Base-by-base conservation (phyloP, 2,329 filamentous ascomycete species). In the Xylaria multiplex region DNA sequence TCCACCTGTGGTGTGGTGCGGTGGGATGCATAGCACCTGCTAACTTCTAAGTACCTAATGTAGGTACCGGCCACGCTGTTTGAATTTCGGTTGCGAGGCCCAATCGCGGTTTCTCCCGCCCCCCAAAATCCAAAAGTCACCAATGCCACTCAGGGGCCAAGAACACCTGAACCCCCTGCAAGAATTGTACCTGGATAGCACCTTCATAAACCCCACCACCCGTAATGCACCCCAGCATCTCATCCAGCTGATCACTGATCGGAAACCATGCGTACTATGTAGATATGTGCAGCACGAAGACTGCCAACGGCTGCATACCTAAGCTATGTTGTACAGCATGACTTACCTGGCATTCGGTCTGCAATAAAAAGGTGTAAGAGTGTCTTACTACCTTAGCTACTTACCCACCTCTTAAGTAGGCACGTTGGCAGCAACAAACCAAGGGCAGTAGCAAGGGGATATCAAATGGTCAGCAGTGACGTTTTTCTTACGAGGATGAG, bases 221-320 rank as follows among this genome's bases (percentile, higher is more conserved):
- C 22, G 19, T n/a, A n/a, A 65, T 61, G 62, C 60, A 62, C 62
- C 62, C 62, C 62, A 65, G 50, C 43, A 63, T 61, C 37, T 60
- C 62, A 52, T 49, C 42, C 32, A 63, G 53, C 56, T 64, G 56
- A 52, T 49, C 42, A 30, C 27, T 48, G 19, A 35, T 42, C 42
- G 32, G 40, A 40, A 57, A 27, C 56, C 45, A 48, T 16, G 30
- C 22, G 16, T 42, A 53, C 32, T 6, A 6, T 48, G 16, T 40
- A 30, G 30, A 49, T 32, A 32, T 48, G 43, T 43, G 52, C 43
- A 54, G 50, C 13, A 37, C 16, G n/a, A 22, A 30, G 52, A 43
- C 52, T 55, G 37, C 37, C 52, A 54, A 19, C 35, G 14, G 52
- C 52, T 42, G 37, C 52, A 55, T 55, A 42, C 22, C 32, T 46